These are phyloP conservation scores for Cyberlindnera sargentensis DNA, from an alignment of 805 yeast species.

Conservation along the genomic window DNA sequence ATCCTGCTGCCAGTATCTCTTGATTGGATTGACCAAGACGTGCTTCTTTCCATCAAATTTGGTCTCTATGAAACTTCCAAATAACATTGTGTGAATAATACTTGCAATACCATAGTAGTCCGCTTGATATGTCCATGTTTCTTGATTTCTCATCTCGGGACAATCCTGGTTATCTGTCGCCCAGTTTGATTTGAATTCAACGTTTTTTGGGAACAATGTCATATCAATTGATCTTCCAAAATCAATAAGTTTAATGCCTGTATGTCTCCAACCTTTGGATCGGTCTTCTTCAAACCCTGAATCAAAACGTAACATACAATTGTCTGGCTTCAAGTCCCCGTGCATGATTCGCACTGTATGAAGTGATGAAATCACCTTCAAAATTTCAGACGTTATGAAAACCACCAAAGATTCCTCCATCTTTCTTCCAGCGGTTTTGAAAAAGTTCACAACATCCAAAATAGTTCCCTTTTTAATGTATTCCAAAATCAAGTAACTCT, in stretches of 20 bases:
- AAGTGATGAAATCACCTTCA: constrained; percentile 51
- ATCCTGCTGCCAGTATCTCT: constrained; percentile 69
- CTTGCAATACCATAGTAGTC: constrained; percentile 83
- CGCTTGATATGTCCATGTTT: constrained; percentile 70
- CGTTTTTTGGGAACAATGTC: constrained; percentile 42
- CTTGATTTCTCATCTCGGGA: constrained; percentile 51
- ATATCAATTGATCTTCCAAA: constrained; percentile 78
- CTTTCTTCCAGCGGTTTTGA: constrained; percentile 27
- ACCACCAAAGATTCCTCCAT: constrained; percentile 59
- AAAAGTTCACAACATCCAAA: constrained; percentile 55
- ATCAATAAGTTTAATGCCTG: constrained; percentile 64
- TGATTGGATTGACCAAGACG: constrained; percentile 40
- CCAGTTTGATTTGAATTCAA: constrained; percentile 54
- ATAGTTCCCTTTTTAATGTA: constrained; percentile 58
- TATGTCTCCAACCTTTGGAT: constrained; percentile 24
- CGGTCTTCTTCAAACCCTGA: constrained; percentile 14
- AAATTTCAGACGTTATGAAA: constrained; percentile 57
- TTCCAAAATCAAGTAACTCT: constrained; percentile 21
- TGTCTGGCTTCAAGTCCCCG: constrained; percentile 82
- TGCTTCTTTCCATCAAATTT: constrained; percentile 25
- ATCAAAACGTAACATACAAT: constrained; percentile 65
- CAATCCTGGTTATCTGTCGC: constrained; percentile 64
- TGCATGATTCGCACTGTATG: constrained; percentile 67
- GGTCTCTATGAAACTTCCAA: constrained; percentile 56
- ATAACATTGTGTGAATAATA: constrained; percentile 64